Evolutionary conservation across 1,284 basidiomycete species (phyloP).

Genomic region (Trametes hirsuta): DNA sequence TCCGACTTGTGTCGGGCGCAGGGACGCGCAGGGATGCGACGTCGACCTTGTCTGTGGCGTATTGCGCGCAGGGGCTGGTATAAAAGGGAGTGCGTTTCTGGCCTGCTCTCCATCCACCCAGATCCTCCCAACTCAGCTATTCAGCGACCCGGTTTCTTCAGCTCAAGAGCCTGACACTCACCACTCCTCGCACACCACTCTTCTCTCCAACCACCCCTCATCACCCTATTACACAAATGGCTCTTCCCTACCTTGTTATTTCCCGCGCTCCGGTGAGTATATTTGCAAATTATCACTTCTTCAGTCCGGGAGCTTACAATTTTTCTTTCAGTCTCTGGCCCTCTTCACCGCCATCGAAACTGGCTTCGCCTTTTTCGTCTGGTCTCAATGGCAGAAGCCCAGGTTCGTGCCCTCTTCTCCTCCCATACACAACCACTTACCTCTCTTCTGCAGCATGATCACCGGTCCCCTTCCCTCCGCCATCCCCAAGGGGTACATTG

Average conservation of each 20-base stretch:
- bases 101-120: conserved; percentile 22
- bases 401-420: conserved; percentile 20
- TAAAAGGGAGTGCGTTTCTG: conserved; percentile 18
- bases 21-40: neutral
- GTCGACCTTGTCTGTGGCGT: neutral
- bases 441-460: conserved; percentile 18
- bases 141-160: neutral
- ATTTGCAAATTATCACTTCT: neutral
- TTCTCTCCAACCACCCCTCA: conserved; percentile 7
- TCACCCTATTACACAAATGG: conserved; percentile 18
- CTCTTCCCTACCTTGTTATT: conserved; percentile 23
- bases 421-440: neutral
- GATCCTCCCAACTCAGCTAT: conserved; percentile 17
- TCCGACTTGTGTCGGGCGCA: conserved; percentile 26
- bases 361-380: conserved; percentile 29
- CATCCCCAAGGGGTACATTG: conserved; percentile 33
- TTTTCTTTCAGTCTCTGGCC: conserved; percentile 24
- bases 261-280: conserved; percentile 30
- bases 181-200: conserved; percentile 11
- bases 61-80: conserved; percentile 7
- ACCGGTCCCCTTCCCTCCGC: conserved; percentile 28
- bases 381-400: conserved; percentile 29
- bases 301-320: neutral
- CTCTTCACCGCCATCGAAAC: conserved; percentile 32
- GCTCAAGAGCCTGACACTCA: neutral